These are phyloP conservation scores for Sarcodon aspratus DNA, from an alignment of 768 basidiomycete species.

Conservation along the genomic window DNA sequence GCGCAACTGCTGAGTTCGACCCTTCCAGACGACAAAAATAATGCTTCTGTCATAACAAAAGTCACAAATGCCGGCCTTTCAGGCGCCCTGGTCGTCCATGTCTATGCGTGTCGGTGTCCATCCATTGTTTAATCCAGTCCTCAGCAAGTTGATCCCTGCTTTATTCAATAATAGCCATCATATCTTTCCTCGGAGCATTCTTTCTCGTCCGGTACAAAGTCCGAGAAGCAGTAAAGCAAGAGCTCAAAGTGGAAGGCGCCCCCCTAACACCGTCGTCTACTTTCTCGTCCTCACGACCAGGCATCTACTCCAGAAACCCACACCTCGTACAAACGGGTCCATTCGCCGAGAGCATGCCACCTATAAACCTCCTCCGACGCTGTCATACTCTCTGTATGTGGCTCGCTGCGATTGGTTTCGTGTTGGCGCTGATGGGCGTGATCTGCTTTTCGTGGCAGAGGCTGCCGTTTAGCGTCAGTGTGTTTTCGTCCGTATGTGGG, in stretches of 20 bases:
- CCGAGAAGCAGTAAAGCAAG: slow-evolving; percentile 33
- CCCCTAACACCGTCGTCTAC: neutral
- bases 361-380: slow-evolving; percentile 35
- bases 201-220: slow-evolving; percentile 44
- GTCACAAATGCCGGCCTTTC: slow-evolving; percentile 33
- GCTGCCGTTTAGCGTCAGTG: neutral
- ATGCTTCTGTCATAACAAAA: neutral
- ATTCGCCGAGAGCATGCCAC: slow-evolving; percentile 25
- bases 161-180: slow-evolving; percentile 17
- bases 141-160: too few species aligned
- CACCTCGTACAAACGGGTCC: slow-evolving; percentile 41
- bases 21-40: slow-evolving; percentile 16
- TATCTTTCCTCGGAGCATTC: slow-evolving; percentile 45
- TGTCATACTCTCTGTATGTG: slow-evolving; percentile 38
- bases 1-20: slow-evolving; percentile 38
- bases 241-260: slow-evolving; percentile 24
- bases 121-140: too few species aligned
- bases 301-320: slow-evolving; percentile 29
- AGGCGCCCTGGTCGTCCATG: slow-evolving; percentile 43
- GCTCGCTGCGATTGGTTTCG: slow-evolving; percentile 35
- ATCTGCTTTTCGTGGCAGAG: slow-evolving; percentile 36
- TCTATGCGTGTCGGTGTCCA: slow-evolving; percentile 29
- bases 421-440: slow-evolving; percentile 39
- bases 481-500: neutral
- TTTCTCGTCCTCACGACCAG: slow-evolving; percentile 15